A percentile compares a stretch with the other conserved stretches of the same genome.
Evolutionary conservation across 129 eudicot species (phyloP).

Genomic region (Mikania micrantha): DNA sequence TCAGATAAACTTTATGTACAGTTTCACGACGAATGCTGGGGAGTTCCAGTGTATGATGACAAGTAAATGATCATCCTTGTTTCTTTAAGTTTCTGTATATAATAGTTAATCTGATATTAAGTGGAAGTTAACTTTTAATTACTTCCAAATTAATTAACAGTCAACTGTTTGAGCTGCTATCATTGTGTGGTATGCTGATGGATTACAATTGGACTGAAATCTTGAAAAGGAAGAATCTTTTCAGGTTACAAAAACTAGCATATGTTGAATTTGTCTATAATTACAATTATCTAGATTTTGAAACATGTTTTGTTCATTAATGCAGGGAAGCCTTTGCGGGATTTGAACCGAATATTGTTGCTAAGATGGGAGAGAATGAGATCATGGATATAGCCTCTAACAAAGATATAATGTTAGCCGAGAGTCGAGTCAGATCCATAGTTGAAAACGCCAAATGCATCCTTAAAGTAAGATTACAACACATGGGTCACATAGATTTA

Average conservation of each 20-base stretch:
- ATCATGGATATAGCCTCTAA: slow-evolving; percentile 65
- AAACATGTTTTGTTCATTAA: neutral
- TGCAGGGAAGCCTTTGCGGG: slow-evolving; percentile 81
- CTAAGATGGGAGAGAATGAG: slow-evolving; percentile 77
- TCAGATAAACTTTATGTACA: slow-evolving; percentile 86
- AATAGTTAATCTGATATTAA: neutral
- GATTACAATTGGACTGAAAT: slow-evolving; percentile 98
- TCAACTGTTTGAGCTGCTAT: slow-evolving; percentile 84
- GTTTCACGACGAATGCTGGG: slow-evolving; percentile 99
- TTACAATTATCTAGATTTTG: neutral
- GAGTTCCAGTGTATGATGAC: slow-evolving; percentile 97
- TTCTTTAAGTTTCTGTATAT: neutral
- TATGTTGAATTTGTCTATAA: neutral
- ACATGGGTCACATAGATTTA: neutral
- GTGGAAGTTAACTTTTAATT: neutral
- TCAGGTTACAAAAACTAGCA: slow-evolving; percentile 41
- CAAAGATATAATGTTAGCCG: slow-evolving; percentile 64
- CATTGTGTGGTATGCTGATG: slow-evolving; percentile 92
- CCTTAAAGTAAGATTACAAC: slow-evolving; percentile 47
- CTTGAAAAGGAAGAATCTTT: slow-evolving; percentile 59
- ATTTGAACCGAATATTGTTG: slow-evolving; percentile 69
- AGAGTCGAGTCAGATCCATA: slow-evolving; percentile 82
- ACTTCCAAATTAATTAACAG: slow-evolving; percentile 33
- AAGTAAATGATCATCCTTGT: slow-evolving; percentile 48
- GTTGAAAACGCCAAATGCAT: slow-evolving; percentile 97